Conservation (phyloP, 2,329 filamentous ascomycete genomes). For the Clonostachys byssicola region DNA sequence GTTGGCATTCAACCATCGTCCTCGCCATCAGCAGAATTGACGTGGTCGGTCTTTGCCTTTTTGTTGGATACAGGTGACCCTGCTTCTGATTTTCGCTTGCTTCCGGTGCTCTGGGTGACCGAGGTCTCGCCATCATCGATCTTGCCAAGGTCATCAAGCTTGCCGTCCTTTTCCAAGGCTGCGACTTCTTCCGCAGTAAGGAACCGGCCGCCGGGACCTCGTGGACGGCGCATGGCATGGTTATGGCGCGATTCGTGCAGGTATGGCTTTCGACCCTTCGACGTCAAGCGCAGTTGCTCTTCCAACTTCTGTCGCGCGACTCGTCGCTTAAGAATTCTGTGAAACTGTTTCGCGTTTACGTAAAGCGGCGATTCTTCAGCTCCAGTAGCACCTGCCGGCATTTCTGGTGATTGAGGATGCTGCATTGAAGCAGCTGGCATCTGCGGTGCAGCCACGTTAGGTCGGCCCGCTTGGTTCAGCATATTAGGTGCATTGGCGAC, state of each 20-base stretch:
- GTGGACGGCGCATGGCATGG: constrained; percentile 92
- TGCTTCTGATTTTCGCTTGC: constrained; percentile 58
- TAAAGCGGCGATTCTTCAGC: constrained; percentile 93
- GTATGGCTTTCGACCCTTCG: constrained; percentile 94
- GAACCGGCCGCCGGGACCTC: constrained; percentile 92
- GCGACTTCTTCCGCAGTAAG: constrained; percentile 94
- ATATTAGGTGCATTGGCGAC: constrained; percentile 71
- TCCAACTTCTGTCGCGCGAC: constrained; percentile 92
- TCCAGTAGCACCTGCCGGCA: constrained; percentile 68
- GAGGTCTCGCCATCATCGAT: constrained; percentile 1
- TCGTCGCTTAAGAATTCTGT: constrained; percentile 90
- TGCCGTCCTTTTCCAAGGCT: constrained; percentile 65
- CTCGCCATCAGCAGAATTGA: neutral
- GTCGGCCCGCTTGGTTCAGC: constrained; percentile 61
- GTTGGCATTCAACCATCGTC: neutral
- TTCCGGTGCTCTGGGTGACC: constrained; percentile 26
- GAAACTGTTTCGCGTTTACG: constrained; percentile 98
- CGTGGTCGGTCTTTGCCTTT: constrained; percentile 42
- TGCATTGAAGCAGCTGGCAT: constrained; percentile 63
- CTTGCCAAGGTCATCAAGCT: constrained; percentile 19
- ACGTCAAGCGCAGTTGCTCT: constrained; percentile 85
- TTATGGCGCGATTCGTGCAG: constrained; percentile 97
- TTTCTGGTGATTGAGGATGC: constrained; percentile 73
- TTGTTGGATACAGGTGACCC: constrained; percentile 45
- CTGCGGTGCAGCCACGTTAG: constrained; percentile 49